Evolutionary conservation across 441 rosid species (phyloP).

Genomic region (Jatropha multifida): DNA sequence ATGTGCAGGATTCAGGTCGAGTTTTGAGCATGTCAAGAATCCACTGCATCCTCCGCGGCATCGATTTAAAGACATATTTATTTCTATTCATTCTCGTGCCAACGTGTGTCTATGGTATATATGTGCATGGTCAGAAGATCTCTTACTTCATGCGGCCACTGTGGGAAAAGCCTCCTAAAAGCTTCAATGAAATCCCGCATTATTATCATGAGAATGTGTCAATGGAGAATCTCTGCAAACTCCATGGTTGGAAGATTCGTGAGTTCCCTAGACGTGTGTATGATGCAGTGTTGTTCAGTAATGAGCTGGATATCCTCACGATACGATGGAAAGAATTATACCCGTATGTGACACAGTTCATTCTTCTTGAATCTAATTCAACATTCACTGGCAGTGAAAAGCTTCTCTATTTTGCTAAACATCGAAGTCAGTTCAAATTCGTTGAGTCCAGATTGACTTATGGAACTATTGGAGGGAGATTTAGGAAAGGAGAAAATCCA

Average conservation of each 20-base stretch:
- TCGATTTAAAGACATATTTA: constrained; percentile 58
- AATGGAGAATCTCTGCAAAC: constrained; percentile 78
- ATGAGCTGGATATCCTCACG: constrained; percentile 76
- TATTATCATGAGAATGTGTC: constrained; percentile 75
- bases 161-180: constrained; percentile 90
- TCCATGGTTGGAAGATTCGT: constrained; percentile 85
- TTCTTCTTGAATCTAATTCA: constrained; percentile 84
- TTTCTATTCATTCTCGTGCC: constrained; percentile 70
- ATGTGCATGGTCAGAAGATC: constrained; percentile 85
- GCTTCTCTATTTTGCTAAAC: constrained; percentile 63
- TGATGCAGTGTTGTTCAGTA: constrained; percentile 85
- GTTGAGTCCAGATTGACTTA: constrained; percentile 78
- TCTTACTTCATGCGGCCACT: constrained; percentile 80
- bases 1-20: constrained; percentile 61
- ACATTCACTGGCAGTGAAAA: constrained; percentile 77
- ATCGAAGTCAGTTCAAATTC: constrained; percentile 68
- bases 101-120: constrained; percentile 61
- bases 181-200: constrained; percentile 82
- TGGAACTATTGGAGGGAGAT: constrained; percentile 77
- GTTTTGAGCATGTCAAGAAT: constrained; percentile 68
- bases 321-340: constrained; percentile 82
- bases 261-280: constrained; percentile 83
- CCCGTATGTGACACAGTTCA: constrained; percentile 79
- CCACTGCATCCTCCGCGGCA: constrained; percentile 74
- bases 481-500: constrained; percentile 81